phyloP scores from a whole-genome alignment of 768 basidiomycete species.

The Galerina sulciceps region DNA sequence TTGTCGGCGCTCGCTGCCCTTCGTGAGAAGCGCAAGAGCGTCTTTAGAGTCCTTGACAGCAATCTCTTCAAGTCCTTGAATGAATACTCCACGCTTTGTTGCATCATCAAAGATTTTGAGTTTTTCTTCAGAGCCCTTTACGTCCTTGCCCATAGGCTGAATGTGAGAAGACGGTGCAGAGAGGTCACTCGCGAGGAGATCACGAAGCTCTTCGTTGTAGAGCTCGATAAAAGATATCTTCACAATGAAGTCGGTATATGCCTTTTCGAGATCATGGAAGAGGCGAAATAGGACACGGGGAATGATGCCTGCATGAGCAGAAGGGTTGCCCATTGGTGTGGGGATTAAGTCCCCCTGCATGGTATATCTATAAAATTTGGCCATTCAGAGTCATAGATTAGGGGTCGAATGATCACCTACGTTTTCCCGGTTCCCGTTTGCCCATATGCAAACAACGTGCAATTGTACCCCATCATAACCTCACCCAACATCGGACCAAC shows the following conservation, averaged over 20 bases:
- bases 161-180: slow-evolving; percentile 63
- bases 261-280: slow-evolving; percentile 84
- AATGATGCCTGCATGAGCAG: slow-evolving; percentile 91
- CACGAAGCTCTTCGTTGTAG: slow-evolving; percentile 98
- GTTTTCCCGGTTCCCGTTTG: slow-evolving; percentile 99
- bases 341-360: slow-evolving; percentile 95
- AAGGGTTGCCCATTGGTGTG: slow-evolving; percentile 87
- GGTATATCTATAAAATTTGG: slow-evolving; percentile 63
- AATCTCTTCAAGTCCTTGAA: slow-evolving; percentile 93
- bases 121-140: slow-evolving; percentile 44
- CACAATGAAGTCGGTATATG: slow-evolving; percentile 84
- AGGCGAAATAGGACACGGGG: slow-evolving; percentile 91
- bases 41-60: slow-evolving; percentile 82
- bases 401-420: slow-evolving; percentile 49
- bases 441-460: slow-evolving; percentile 96
- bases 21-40: slow-evolving; percentile 82
- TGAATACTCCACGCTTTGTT: slow-evolving; percentile 86
- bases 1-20: slow-evolving; percentile 90
- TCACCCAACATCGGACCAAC: slow-evolving; percentile 92
- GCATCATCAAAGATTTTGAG: slow-evolving; percentile 95
- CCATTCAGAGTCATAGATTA: slow-evolving; percentile 1
- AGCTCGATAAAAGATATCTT: slow-evolving; percentile 94
- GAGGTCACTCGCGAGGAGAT: slow-evolving; percentile 85
- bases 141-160: slow-evolving; percentile 82
- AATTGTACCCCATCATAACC: slow-evolving; percentile 96